Conservation (phyloP, 2,329 filamentous ascomycete genomes). For the Pseudogymnoascus sp. region DNA sequence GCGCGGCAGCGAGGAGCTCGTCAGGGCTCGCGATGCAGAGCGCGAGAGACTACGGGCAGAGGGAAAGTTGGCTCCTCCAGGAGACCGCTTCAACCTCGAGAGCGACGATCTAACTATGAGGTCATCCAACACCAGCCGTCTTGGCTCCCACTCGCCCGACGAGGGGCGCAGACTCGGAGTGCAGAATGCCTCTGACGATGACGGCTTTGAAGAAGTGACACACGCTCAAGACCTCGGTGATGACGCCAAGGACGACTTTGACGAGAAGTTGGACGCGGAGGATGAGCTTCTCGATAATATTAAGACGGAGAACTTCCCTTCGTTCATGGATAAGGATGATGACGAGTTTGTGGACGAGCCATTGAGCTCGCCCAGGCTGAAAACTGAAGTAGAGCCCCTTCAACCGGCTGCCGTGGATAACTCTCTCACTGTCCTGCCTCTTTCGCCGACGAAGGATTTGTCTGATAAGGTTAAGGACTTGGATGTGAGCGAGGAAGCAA, state of each 20-base stretch:
- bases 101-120: constrained; percentile 57
- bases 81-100: constrained; percentile 31
- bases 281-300: constrained; percentile 39
- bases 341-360: constrained; percentile 74
- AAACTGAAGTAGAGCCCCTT: constrained; percentile 50
- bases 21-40: constrained; percentile 70
- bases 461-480: constrained; percentile 24
- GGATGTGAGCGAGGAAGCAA: constrained; percentile 22
- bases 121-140: constrained; percentile 37
- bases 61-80: constrained; percentile 54
- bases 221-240: constrained; percentile 62
- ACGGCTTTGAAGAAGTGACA: constrained; percentile 87
- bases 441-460: constrained; percentile 44
- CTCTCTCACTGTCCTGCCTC: constrained; percentile 47
- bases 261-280: constrained; percentile 45
- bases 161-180: constrained; percentile 65
- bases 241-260: constrained; percentile 61
- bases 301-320: constrained; percentile 27
- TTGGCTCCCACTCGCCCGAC: constrained; percentile 46
- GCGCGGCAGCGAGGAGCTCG: constrained; percentile 77
- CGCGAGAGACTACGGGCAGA: constrained; percentile 70
- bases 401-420: constrained; percentile 47
- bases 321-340: constrained; percentile 51
- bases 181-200: constrained; percentile 74
- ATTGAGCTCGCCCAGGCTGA: constrained; percentile 57